Evolutionary conservation across 768 basidiomycete species (phyloP).

Genomic region (Podaxis rugospora): DNA sequence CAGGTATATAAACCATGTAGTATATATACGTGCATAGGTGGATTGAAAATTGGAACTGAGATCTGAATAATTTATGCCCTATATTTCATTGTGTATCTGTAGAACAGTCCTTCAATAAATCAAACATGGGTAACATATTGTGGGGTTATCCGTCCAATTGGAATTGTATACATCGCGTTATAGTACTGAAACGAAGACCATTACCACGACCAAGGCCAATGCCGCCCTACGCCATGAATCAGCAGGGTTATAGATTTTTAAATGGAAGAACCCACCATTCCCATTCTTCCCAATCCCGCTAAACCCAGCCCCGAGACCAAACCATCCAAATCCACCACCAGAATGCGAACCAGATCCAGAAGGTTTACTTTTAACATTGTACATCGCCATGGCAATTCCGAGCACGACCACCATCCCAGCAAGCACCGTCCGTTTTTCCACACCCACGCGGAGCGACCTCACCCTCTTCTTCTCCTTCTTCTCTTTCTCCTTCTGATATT

Average conservation of each 20-base stretch:
- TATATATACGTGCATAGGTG: no score
- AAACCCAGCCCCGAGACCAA: background rate
- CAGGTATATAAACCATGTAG: no score
- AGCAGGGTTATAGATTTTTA: background rate
- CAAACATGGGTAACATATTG: background rate
- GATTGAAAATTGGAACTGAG: no score
- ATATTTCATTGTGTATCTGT: background rate
- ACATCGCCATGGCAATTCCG: conserved; percentile 66
- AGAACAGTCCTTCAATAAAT: background rate
- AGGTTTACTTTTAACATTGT: conserved; percentile 29
- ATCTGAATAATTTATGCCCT: no score
- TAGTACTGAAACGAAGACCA: background rate
- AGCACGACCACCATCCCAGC: conserved; percentile 66
- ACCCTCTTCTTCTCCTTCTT: conserved; percentile 7
- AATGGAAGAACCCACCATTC: background rate
- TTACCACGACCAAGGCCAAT: conserved; percentile 7
- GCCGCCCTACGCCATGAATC: background rate
- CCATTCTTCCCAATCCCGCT: no score
- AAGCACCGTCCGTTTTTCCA: conserved; percentile 43
- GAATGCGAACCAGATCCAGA: conserved; percentile 9
- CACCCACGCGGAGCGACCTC: background rate
- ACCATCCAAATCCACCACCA: conserved; percentile 14
- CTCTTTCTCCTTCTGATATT: background rate
- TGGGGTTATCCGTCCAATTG: background rate
- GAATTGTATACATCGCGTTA: background rate